A percentile compares a stretch with the other conserved stretches of the same genome.
Evolutionary conservation across 1,139 yeast genomes (phyloP).

Genomic region (Blastobotrys buckinghamii): DNA sequence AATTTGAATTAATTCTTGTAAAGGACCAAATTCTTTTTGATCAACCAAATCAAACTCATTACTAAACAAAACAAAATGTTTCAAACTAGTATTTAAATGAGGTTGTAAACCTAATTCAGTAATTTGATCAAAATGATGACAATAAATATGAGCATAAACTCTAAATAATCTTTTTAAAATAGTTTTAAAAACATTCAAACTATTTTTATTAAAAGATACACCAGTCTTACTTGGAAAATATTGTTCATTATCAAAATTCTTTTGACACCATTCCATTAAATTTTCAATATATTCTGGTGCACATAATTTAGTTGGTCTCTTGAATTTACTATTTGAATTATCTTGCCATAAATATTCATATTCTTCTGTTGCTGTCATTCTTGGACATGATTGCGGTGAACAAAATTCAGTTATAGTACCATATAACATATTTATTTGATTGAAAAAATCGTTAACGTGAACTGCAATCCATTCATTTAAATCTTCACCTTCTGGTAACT

Average conservation of each 20-base stretch:
- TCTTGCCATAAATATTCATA: conserved; percentile 97
- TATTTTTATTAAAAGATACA: conserved; percentile 56
- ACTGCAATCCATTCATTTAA: conserved; percentile 94
- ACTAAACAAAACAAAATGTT: conserved; percentile 86
- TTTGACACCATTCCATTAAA: conserved; percentile 92
- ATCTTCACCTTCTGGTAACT: conserved; percentile 90
- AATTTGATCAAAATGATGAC: conserved; percentile 95
- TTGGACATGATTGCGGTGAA: conserved; percentile 85
- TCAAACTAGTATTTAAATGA: conserved; percentile 86
- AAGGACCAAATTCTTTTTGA: conserved; percentile 84
- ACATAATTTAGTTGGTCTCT: conserved; percentile 65
- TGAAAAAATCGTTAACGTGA: conserved; percentile 69
- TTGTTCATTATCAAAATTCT: conserved; percentile 79
- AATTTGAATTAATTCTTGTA: conserved; percentile 76
- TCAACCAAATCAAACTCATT: conserved; percentile 75
- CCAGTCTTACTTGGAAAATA: conserved; percentile 88
- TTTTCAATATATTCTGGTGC: conserved; percentile 95
- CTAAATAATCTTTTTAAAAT: conserved; percentile 86
- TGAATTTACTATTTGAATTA: conserved; percentile 39
- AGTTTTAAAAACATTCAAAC: conserved; percentile 67
- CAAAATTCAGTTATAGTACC: conserved; percentile 96
- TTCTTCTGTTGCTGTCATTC: conserved; percentile 96
- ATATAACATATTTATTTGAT: conserved; percentile 93
- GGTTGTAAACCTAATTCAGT: conserved; percentile 88
- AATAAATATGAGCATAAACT: conserved; percentile 96